These are phyloP conservation scores for Volvox reticuliferus DNA, from an alignment of 139 green algal genomes.

Conservation along the genomic window DNA sequence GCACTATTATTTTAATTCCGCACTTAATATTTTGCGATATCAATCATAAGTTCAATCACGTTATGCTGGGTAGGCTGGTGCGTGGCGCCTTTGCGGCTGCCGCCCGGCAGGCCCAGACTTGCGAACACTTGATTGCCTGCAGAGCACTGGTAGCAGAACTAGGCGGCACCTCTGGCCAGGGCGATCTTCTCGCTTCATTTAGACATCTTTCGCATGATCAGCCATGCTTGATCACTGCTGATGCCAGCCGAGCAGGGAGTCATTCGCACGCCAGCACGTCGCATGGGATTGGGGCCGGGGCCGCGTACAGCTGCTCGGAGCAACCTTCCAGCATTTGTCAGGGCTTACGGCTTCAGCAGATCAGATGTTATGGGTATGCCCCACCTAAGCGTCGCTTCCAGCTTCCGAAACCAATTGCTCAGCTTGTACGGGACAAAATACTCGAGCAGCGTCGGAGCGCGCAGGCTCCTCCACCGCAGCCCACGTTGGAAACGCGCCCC, in stretches of 20 bases:
- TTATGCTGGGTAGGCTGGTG: constrained; percentile 12
- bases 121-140: constrained; percentile 23
- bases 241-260: not conserved
- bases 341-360: constrained; percentile 18
- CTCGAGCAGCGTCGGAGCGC: not conserved
- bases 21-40: too few species aligned
- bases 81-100: not conserved
- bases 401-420: constrained; percentile 4
- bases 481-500: constrained; percentile 49
- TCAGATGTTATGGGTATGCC: not conserved
- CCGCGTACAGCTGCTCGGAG: too few species aligned
- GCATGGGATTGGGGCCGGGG: too few species aligned
- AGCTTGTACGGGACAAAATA: constrained; percentile 20
- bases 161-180: not conserved
- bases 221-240: not conserved
- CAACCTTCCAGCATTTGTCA: not conserved
- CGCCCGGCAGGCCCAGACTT: not conserved
- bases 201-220: not conserved
- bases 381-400: constrained; percentile 36
- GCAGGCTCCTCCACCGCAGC: not conserved
- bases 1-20: too few species aligned
- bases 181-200: too few species aligned
- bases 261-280: constrained; percentile 22
- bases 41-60: not conserved
- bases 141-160: not conserved